phyloP scores from a whole-genome alignment of 306 rosid species.

The Medicago arabica region DNA sequence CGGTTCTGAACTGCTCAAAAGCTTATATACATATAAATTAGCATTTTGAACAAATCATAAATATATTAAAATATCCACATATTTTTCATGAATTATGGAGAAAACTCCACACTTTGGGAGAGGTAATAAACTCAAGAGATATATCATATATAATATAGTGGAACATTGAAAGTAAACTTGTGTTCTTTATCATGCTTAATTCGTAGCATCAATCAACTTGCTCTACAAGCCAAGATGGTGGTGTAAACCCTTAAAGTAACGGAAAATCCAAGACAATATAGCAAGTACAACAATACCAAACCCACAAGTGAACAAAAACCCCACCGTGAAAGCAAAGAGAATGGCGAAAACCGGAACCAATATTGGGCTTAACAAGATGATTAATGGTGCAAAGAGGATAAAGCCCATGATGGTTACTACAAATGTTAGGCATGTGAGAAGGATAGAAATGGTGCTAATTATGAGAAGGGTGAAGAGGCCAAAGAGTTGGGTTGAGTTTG shows the following conservation, averaged over 20 bases:
- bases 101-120: too few relatives aligned
- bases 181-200: neutral
- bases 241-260: constrained; percentile 50
- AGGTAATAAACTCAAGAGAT: too few relatives aligned
- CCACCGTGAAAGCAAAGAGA: constrained; percentile 40
- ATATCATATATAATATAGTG: too few relatives aligned
- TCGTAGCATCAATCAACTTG: neutral
- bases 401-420: constrained; percentile 43
- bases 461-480: constrained; percentile 62
- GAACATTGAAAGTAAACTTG: too few relatives aligned
- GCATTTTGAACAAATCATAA: too few relatives aligned
- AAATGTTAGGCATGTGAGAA: constrained; percentile 63
- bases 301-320: constrained; percentile 54
- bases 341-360: constrained; percentile 59
- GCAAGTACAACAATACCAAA: constrained; percentile 50
- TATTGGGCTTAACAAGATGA: constrained; percentile 62
- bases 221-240: neutral
- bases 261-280: constrained; percentile 58
- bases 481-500: constrained; percentile 59
- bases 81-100: too few relatives aligned
- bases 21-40: too few relatives aligned
- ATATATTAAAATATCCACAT: too few relatives aligned
- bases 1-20: too few relatives aligned
- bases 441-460: constrained; percentile 55
- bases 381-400: constrained; percentile 58